Conservation (phyloP, 495 filamentous ascomycete species). For the Xylaria telfairii region DNA sequence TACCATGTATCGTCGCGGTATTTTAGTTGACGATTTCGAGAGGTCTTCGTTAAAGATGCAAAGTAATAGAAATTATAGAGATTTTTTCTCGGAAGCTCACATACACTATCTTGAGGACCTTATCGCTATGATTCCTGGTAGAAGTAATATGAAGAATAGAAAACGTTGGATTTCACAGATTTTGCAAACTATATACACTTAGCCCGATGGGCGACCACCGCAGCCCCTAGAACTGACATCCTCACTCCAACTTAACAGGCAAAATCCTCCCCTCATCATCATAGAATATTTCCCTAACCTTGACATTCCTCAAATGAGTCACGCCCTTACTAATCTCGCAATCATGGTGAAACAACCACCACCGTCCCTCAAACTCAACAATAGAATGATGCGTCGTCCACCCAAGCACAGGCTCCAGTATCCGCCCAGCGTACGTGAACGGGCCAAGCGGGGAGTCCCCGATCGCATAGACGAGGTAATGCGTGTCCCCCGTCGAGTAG, state of each 20-base stretch:
- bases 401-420: conserved; percentile 75
- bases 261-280: conserved; percentile 66
- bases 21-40: background rate
- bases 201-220: background rate
- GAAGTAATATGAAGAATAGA: background rate
- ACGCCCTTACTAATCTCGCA: conserved; percentile 65
- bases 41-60: background rate
- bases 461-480: conserved; percentile 70
- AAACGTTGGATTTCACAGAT: no score
- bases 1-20: background rate
- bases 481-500: conserved; percentile 78
- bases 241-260: conserved; percentile 42
- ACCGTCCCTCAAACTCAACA: conserved; percentile 69
- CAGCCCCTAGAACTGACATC: background rate
- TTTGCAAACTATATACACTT: conserved; percentile 12
- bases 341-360: conserved; percentile 80
- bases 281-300: conserved; percentile 75
- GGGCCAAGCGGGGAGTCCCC: conserved; percentile 68
- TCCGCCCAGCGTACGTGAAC: conserved; percentile 71
- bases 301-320: conserved; percentile 70
- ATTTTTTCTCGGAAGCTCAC: background rate
- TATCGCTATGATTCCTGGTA: background rate
- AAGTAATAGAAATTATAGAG: background rate
- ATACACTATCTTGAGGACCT: background rate
- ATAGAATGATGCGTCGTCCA: conserved; percentile 86